Conservation (phyloP, 331 rosid genomes). For the Acacia concinna region DNA sequence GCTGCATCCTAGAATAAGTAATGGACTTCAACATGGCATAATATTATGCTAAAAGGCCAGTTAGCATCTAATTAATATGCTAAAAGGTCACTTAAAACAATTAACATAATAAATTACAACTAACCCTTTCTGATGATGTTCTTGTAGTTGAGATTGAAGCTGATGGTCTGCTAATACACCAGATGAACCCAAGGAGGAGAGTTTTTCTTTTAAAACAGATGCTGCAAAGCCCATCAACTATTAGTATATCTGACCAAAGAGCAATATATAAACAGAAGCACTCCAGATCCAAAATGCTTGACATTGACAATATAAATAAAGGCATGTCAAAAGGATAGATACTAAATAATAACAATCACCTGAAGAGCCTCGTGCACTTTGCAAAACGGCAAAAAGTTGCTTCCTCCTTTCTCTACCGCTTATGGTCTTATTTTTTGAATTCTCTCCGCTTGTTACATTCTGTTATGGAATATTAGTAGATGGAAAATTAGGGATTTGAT, state of each 20-base stretch:
- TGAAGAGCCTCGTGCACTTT: conserved; percentile 96
- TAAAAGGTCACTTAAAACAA: not conserved
- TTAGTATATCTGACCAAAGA: conserved; percentile 41
- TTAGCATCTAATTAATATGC: not conserved
- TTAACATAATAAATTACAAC: conserved; percentile 15
- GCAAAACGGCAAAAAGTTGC: conserved; percentile 93
- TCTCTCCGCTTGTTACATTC: conserved; percentile 72
- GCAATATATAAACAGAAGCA: conserved; percentile 23
- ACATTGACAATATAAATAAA: not conserved
- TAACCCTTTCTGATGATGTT: conserved; percentile 89
- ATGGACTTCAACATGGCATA: not conserved
- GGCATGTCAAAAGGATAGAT: conserved; percentile 19
- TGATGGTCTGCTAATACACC: conserved; percentile 98
- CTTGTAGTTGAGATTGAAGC: conserved; percentile 98
- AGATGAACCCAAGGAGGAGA: conserved; percentile 88
- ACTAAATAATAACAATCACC: conserved; percentile 54
- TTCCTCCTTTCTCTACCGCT: conserved; percentile 87
- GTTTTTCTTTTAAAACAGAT: conserved; percentile 89
- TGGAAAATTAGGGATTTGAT: too few relatives aligned
- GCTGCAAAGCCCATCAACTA: conserved; percentile 59
- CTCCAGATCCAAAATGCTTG: conserved; percentile 26
- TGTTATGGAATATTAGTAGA: too few relatives aligned
- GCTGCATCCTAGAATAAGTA: not conserved
- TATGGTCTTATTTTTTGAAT: conserved; percentile 64
- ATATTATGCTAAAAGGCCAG: not conserved